These are phyloP conservation scores for Nepenthes gracilis DNA, from an alignment of 148 eudicot genomes.

Conservation along the genomic window DNA sequence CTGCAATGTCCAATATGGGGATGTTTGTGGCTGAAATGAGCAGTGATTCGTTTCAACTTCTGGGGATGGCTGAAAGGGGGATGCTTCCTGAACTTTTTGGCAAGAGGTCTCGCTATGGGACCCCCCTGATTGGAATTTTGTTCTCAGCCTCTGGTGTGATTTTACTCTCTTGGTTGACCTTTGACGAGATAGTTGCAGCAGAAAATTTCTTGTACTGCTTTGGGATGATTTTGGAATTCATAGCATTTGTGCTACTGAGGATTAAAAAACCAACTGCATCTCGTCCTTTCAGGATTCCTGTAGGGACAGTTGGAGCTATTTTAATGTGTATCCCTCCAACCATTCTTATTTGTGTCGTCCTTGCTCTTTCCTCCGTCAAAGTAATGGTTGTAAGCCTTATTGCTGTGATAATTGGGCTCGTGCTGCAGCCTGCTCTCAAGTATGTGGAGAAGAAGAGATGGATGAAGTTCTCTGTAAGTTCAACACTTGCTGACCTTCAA, in stretches of 20 bases:
- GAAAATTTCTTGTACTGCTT: conserved; percentile 13
- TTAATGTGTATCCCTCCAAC: conserved; percentile 10
- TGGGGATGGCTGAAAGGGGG: conserved; percentile 10
- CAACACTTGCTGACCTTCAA: conserved; percentile 4
- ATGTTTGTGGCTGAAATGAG: conserved; percentile 13
- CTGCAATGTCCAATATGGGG: conserved; percentile 7
- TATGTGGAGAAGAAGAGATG: conserved; percentile 7
- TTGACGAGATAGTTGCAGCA: conserved; percentile 9
- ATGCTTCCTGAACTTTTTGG: conserved; percentile 6
- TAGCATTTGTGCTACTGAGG: conserved; percentile 8
- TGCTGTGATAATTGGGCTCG: conserved; percentile 5
- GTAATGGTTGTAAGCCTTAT: conserved; percentile 6
- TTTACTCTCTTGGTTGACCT: conserved; percentile 8
- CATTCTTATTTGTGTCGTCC: conserved; percentile 3
- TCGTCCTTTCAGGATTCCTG: conserved; percentile 8
- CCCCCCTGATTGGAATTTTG: conserved; percentile 6
- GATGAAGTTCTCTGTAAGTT: conserved; percentile 6
- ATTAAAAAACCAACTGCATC: conserved; percentile 2
- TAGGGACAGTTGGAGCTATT: conserved; percentile 7
- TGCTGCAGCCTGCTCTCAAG: conserved; percentile 7
- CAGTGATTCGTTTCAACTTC: conserved; percentile 9
- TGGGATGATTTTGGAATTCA: conserved; percentile 10
- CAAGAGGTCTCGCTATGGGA: conserved; percentile 5
- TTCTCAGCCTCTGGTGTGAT: conserved; percentile 9
- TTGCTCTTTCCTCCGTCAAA: conserved; percentile 7